Evolutionary conservation across 1,284 basidiomycete species (phyloP).

Genomic region (Tylopilus sp.): DNA sequence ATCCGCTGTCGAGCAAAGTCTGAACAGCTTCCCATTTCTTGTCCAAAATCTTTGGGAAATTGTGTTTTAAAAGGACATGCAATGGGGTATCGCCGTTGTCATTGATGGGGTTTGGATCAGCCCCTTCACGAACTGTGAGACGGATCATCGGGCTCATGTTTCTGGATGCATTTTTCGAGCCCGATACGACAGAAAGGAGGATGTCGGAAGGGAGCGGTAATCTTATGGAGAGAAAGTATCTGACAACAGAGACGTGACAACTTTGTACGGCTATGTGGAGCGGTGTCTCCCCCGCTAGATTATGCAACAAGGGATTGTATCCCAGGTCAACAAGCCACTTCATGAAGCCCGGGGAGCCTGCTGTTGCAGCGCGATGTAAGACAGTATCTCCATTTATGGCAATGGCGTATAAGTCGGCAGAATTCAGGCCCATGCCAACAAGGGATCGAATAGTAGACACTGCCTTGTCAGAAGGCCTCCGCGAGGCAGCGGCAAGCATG

Average conservation of each 20-base stretch:
- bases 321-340: too few relatives aligned
- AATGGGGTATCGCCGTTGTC: conserved; percentile 2
- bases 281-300: conserved; percentile 3
- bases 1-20: background rate
- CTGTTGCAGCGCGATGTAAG: too few relatives aligned
- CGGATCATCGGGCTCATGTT: too few relatives aligned
- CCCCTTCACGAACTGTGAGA: conserved; percentile 3
- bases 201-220: conserved; percentile 7
- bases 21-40: background rate
- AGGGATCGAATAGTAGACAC: background rate
- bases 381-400: background rate
- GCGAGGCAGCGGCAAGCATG: background rate
- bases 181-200: background rate
- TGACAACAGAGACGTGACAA: background rate
- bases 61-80: background rate
- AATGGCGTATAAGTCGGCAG: background rate
- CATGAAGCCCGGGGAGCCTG: too few relatives aligned
- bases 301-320: background rate
- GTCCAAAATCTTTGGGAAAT: background rate
- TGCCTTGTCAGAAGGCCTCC: background rate
- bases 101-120: background rate
- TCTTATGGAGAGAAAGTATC: conserved; percentile 7
- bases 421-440: background rate
- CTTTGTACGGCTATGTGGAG: background rate
- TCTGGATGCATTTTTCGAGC: background rate